These are phyloP conservation scores for Apiospora kogelbergensis DNA, from an alignment of 2,329 filamentous ascomycete species.

Conservation along the genomic window DNA sequence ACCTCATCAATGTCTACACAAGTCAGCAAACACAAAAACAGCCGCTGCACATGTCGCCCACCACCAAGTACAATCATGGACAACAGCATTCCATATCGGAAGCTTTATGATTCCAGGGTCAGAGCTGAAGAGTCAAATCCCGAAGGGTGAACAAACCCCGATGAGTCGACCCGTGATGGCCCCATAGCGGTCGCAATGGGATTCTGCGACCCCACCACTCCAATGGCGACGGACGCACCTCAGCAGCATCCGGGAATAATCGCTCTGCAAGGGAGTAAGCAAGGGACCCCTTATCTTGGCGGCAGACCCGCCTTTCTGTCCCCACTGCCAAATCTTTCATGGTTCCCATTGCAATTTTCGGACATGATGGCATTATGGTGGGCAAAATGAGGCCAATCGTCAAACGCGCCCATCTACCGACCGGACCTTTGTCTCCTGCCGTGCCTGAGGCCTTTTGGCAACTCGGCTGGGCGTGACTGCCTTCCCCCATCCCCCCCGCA, in stretches of 20 bases:
- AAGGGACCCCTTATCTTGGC: conserved; percentile 4
- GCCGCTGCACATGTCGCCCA: neutral
- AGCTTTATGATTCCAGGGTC: neutral
- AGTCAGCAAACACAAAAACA: neutral
- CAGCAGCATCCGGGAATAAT: conserved; percentile 5
- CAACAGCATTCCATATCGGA: neutral
- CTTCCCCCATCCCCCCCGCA: neutral
- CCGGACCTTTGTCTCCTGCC: neutral
- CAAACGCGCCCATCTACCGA: neutral
- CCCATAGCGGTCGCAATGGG: neutral
- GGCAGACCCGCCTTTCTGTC: neutral
- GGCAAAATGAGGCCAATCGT: neutral
- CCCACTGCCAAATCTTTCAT: neutral
- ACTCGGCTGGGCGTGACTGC: neutral
- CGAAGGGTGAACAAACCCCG: neutral
- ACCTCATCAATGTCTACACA: neutral
- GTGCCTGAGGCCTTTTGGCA: neutral
- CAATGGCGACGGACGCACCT: neutral
- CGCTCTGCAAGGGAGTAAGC: neutral
- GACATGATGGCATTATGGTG: neutral
- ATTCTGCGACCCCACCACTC: neutral
- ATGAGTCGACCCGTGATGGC: neutral
- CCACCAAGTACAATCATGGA: no score
- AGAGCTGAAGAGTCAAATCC: neutral
- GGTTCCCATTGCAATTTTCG: conserved; percentile 1